A percentile compares a stretch with the other conserved stretches of the same genome.
phyloP scores from a whole-genome alignment of 176 grass and related monocot species.

The Calamus simplicifolius region DNA sequence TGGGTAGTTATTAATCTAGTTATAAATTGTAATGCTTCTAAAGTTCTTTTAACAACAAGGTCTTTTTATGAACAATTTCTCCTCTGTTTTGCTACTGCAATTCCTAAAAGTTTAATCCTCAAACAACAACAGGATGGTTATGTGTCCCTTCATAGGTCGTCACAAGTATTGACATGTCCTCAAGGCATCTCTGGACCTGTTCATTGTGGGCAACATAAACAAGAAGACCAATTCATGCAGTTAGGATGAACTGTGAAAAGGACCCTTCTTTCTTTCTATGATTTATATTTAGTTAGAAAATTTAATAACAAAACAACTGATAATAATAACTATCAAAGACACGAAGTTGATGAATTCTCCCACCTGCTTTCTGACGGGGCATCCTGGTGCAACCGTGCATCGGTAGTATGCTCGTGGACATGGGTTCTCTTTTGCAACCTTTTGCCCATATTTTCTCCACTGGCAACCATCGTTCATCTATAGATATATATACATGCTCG shows the following conservation, averaged over 20 bases:
- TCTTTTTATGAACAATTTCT: too few relatives aligned
- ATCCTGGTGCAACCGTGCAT: slow-evolving; percentile 90
- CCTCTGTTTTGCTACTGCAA: too few relatives aligned
- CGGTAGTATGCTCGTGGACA: slow-evolving; percentile 93
- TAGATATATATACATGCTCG: not conserved
- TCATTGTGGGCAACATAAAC: not conserved
- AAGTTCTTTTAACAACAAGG: too few relatives aligned
- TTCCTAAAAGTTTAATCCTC: too few relatives aligned
- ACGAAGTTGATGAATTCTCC: not conserved
- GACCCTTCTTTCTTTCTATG: too few relatives aligned
- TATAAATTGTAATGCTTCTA: too few relatives aligned
- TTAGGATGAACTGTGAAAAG: too few relatives aligned
- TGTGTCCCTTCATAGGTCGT: slow-evolving; percentile 98
- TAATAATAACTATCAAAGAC: too few relatives aligned
- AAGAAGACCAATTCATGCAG: too few relatives aligned
- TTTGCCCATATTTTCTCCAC: slow-evolving; percentile 96
- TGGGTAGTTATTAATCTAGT: too few relatives aligned
- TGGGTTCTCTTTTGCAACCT: slow-evolving; percentile 97
- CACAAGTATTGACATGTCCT: slow-evolving; percentile 95
- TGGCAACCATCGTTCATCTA: slow-evolving; percentile 98
- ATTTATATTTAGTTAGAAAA: not conserved
- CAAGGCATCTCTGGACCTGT: slow-evolving; percentile 84
- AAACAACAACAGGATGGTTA: too few relatives aligned
- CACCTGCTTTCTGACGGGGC: slow-evolving; percentile 94
- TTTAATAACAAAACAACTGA: too few relatives aligned